Base-by-base conservation (phyloP, 352 stramenopile genomes). In the Globisporangium ultimum region DNA sequence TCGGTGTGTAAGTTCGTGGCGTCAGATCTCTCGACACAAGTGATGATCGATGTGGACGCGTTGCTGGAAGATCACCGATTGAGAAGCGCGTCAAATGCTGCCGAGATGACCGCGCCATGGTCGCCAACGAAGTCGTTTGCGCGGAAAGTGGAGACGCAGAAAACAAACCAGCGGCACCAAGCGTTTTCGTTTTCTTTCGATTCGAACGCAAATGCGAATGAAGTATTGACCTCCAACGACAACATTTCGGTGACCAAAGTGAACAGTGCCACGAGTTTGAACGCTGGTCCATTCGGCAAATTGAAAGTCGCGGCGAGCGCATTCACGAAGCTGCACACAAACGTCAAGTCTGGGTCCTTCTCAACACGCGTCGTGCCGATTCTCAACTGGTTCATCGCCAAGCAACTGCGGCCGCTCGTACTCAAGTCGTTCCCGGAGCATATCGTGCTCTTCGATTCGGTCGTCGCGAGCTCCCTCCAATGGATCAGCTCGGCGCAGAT, bases 321-420 rank as follows among this genome's bases (percentile, higher is more conserved):
- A 41, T 84, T 88, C 64, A 88, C 80, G 2, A 86, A 87, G 62
- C 66, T 90, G 36, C 78, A 88, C 41, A 78, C 81, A 0, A 72
- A 60, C 6, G 80, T 76, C 7, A 84, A 82, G 48, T 66, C 66
- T 20, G 80, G 80, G 0, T 82, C 72, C 3, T 85, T 88, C 50
- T 63, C 67, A 20, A 63, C 79, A 12, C 69, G 68, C 4, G 13
- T 88, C 22, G 52, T 84, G 45, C 72, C 72, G 15, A 48, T 90
- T 10, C 47, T 84, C 15, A 63, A 87, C 20, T 68, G 72, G 54
- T 24, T 88, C 14, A 53, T 90, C 11, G 57, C 58, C 1, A 48
- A 64, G 10, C 64, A 73, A 18, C 62, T 76, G 6, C 68, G 75
- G 8, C 71, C 74, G 22, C 63, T 81, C 41, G 65, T 87, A 34